Evolutionary conservation across 768 basidiomycete genomes (phyloP), one percentile per base, ranked within the genome.

Genomic region (Boletus eberwhitei): DNA sequence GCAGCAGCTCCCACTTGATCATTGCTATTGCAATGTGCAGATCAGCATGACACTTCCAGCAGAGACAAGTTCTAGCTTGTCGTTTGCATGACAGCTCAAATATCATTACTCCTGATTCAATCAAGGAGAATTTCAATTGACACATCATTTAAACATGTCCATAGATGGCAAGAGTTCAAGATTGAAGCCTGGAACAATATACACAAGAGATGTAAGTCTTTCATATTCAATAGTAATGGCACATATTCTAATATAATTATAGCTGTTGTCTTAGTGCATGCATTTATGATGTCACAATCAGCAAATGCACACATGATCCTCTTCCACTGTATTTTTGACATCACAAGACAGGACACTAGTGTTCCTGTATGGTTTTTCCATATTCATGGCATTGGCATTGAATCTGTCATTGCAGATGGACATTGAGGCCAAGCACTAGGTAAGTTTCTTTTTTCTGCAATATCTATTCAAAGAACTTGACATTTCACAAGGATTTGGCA

Each of bases 211-310:
- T 54, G 53, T 54, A 21, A 36, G 19, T 34, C 6, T 22, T 2
- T 22, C 47, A n/a, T n/a, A n/a, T n/a, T n/a, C n/a, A n/a, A n/a
- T n/a, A n/a, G n/a, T n/a, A n/a, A n/a, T n/a, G n/a, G n/a, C n/a
- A n/a, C n/a, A n/a, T n/a, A n/a, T n/a, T n/a, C n/a, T n/a, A n/a
- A n/a, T n/a, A n/a, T n/a, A n/a, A n/a, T n/a, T n/a, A n/a, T n/a
- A n/a, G 43, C 49, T 0, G 21, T 70, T 14, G 54, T 64, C 1
- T 26, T 52, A 1, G 57, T 57, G 2, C 53, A 48, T 14, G 65
- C 64, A 8, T 71, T 72, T 26, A 69, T 58, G 5, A 70, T 55
- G 1, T 70, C 60, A 0, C 62, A 70, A 39, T 61, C 57, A 14
- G 64, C 71, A 0, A 26, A 67, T 13, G 64, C 66, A 7, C 65